Percentiles rank a stretch among this genome's conserved stretches.
Conservation (phyloP, 148 eudicot species). For the Arbutus unedo region DNA sequence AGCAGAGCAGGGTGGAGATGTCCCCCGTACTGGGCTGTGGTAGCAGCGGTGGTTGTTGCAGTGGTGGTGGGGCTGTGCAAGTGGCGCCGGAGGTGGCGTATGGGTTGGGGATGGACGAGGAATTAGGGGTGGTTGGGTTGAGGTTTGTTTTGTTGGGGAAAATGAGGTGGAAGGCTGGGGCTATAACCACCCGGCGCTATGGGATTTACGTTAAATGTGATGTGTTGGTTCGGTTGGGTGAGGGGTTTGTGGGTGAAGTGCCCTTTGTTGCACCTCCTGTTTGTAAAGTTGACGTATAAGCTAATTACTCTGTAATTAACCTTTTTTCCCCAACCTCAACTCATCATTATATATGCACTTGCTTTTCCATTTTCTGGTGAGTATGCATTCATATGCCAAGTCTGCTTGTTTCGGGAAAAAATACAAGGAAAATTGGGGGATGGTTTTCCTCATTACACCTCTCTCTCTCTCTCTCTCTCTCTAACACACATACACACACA, state of each 20-base stretch:
- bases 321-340: no score
- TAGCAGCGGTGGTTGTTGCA: constrained; percentile 24
- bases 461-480: no score
- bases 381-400: no score
- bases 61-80: constrained; percentile 21
- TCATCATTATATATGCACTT: no score
- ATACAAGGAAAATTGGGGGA: no score
- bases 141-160: constrained; percentile 64
- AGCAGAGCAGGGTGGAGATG: constrained; percentile 37
- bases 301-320: no score
- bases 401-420: no score
- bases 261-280: constrained; percentile 53
- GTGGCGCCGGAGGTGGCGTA: constrained; percentile 29
- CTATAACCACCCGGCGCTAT: constrained; percentile 39
- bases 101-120: constrained; percentile 31
- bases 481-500: no score
- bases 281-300: constrained; percentile 59
- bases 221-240: constrained; percentile 47
- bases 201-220: constrained; percentile 65
- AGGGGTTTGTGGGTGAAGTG: constrained; percentile 41
- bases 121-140: constrained; percentile 54
- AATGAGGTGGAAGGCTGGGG: constrained; percentile 59
- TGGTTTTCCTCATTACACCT: no score
- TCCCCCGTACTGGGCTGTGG: constrained; percentile 34
- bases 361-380: no score